These are phyloP conservation scores for Agroathelia rolfsii DNA, from an alignment of 1,284 basidiomycete species.

Conservation along the genomic window DNA sequence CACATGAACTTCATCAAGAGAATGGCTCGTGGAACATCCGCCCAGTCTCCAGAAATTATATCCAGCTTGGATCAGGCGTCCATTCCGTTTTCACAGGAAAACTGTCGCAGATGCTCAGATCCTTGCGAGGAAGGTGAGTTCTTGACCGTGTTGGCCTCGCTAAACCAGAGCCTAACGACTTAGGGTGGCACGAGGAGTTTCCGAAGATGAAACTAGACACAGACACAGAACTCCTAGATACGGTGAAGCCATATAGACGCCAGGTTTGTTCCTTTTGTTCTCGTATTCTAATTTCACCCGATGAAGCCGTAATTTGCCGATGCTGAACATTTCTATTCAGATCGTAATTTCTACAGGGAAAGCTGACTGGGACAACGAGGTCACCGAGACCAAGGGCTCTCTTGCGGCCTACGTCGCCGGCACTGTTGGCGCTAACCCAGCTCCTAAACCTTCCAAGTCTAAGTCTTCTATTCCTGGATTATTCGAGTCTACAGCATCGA, in stretches of 20 bases:
- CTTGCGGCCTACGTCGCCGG: conserved; percentile 52
- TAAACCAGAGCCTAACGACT: conserved; percentile 20
- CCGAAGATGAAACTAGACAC: conserved; percentile 65
- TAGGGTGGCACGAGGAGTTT: conserved; percentile 68
- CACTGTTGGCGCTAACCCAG: conserved; percentile 10
- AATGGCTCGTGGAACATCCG: no score
- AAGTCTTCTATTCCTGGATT: conserved; percentile 37
- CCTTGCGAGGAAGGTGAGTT: conserved; percentile 63
- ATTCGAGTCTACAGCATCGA: conserved; percentile 43
- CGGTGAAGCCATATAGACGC: conserved; percentile 71
- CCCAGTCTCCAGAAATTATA: no score
- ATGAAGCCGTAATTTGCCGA: no score
- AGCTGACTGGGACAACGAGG: conserved; percentile 75
- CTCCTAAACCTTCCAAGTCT: conserved; percentile 17
- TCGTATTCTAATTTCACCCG: conserved; percentile 8
- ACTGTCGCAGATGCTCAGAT: conserved; percentile 68
- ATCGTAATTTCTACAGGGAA: conserved; percentile 84
- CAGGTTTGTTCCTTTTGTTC: conserved; percentile 38
- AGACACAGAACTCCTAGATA: conserved; percentile 72
- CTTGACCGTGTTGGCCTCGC: conserved; percentile 1
- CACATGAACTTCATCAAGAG: no score
- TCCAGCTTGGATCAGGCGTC: conserved; percentile 37
- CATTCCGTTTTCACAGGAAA: conserved; percentile 60
- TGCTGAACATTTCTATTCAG: conserved; percentile 26
- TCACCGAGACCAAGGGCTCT: conserved; percentile 57